phyloP scores from a whole-genome alignment of 495 filamentous ascomycete species.

The Xylona heveae region DNA sequence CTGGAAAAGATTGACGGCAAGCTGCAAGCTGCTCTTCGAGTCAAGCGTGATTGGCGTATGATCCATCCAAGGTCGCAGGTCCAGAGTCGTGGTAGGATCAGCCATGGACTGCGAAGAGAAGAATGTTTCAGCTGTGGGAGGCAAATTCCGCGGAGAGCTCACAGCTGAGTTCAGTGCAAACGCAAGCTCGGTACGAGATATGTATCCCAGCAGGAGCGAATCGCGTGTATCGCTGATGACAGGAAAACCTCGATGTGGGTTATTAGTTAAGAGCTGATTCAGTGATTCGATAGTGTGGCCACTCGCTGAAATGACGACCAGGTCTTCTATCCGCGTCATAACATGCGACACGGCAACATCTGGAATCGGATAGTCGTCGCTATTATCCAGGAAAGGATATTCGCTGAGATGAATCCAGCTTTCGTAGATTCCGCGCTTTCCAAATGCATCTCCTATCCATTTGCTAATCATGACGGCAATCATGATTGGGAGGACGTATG shows the following conservation, averaged over 20 bases:
- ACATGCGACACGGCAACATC: conserved; percentile 68
- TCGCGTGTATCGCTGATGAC: conserved; percentile 58
- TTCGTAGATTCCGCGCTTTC: conserved; percentile 88
- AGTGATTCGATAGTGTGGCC: conserved; percentile 72
- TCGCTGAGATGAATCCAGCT: conserved; percentile 92
- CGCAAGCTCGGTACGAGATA: conserved; percentile 74
- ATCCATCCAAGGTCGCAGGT: conserved; percentile 93
- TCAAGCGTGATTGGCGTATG: conserved; percentile 88
- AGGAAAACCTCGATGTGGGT: conserved; percentile 80
- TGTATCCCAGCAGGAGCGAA: conserved; percentile 70
- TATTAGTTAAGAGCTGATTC: conserved; percentile 39
- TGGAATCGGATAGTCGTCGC: conserved; percentile 60
- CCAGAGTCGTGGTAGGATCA: conserved; percentile 57
- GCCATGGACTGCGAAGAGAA: conserved; percentile 69
- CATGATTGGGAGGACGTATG: conserved; percentile 97
- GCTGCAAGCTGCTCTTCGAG: conserved; percentile 45
- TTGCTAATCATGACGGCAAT: conserved; percentile 97
- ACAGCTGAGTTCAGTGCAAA: conserved; percentile 48
- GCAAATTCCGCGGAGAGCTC: conserved; percentile 28
- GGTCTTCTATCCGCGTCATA: conserved; percentile 83
- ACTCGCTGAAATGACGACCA: conserved; percentile 65
- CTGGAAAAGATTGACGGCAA: conserved; percentile 81
- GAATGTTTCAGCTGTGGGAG: conserved; percentile 53
- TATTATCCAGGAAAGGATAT: conserved; percentile 90
- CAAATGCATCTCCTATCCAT: conserved; percentile 96